Evolutionary conservation across 805 yeast species (phyloP).

Genomic region (Wickerhamomyces tratensis): DNA sequence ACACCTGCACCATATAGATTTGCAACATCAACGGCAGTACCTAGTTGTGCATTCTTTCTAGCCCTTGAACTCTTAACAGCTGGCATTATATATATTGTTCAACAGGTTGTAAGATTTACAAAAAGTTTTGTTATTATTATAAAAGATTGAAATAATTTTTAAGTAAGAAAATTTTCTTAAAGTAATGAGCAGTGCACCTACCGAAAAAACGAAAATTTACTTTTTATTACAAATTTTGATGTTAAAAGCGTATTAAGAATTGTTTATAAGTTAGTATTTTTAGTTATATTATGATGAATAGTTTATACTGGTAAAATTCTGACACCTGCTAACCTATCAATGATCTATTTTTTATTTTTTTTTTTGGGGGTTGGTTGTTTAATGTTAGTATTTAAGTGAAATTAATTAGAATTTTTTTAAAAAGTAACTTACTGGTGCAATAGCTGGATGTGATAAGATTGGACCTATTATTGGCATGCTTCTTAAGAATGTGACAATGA

Average conservation of each 20-base stretch:
- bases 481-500: constrained; percentile 77
- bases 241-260: too few relatives aligned
- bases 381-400: neutral
- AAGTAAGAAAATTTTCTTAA: too few relatives aligned
- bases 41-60: constrained; percentile 3
- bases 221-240: too few relatives aligned
- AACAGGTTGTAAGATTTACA: too few relatives aligned
- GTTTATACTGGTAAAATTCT: constrained; percentile 53
- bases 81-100: constrained; percentile 5
- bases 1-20: constrained; percentile 26
- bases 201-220: too few relatives aligned
- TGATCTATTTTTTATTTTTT: constrained; percentile 13
- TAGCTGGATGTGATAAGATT: constrained; percentile 62
- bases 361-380: neutral
- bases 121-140: too few relatives aligned
- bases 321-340: constrained; percentile 58
- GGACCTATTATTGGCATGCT: constrained; percentile 87
- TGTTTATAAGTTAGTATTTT: too few relatives aligned
- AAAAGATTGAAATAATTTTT: too few relatives aligned
- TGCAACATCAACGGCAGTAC: constrained; percentile 14
- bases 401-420: constrained; percentile 8
- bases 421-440: constrained; percentile 51
- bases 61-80: constrained; percentile 4
- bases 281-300: too few relatives aligned
- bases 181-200: too few relatives aligned